phyloP scores from a whole-genome alignment of 495 filamentous ascomycete genomes.

The Aspergillus baeticus region DNA sequence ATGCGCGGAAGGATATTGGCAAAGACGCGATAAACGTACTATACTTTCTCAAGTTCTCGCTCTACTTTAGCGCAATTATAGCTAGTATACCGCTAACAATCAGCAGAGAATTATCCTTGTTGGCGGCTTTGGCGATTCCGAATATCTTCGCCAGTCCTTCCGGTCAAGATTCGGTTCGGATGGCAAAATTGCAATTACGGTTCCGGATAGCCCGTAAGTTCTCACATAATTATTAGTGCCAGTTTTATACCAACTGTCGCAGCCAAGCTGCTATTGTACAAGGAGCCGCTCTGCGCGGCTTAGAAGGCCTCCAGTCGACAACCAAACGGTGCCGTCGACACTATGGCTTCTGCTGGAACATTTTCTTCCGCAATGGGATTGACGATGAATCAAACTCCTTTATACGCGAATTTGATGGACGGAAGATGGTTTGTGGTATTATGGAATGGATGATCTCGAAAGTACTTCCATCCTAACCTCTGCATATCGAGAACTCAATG shows the following conservation, averaged over 20 bases:
- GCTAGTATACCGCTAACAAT: slow-evolving; percentile 25
- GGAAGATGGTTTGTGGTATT: not conserved
- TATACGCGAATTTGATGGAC: not conserved
- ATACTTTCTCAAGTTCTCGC: not conserved
- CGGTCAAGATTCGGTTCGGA: slow-evolving; percentile 40
- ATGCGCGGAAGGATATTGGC: not conserved
- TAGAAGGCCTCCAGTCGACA: not conserved
- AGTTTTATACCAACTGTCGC: not conserved
- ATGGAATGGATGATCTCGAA: slow-evolving; percentile 10
- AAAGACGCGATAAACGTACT: slow-evolving; percentile 11
- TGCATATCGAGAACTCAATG: not conserved
- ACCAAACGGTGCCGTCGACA: slow-evolving; percentile 2
- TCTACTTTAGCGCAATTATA: not conserved
- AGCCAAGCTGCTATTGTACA: slow-evolving; percentile 13
- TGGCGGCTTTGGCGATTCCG: slow-evolving; percentile 65
- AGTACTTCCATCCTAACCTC: not conserved
- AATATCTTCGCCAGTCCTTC: slow-evolving; percentile 47
- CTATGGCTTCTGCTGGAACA: slow-evolving; percentile 46
- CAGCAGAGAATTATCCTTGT: slow-evolving; percentile 59
- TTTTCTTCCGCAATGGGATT: not conserved
- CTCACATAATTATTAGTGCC: slow-evolving; percentile 41
- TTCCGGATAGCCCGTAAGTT: slow-evolving; percentile 9
- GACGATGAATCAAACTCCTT: not conserved
- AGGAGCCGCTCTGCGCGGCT: slow-evolving; percentile 6
- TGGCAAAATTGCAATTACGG: slow-evolving; percentile 6